Evolutionary conservation across 768 basidiomycete genomes (phyloP), one percentile per base, ranked within the genome.

Genomic region (Russula abietina): DNA sequence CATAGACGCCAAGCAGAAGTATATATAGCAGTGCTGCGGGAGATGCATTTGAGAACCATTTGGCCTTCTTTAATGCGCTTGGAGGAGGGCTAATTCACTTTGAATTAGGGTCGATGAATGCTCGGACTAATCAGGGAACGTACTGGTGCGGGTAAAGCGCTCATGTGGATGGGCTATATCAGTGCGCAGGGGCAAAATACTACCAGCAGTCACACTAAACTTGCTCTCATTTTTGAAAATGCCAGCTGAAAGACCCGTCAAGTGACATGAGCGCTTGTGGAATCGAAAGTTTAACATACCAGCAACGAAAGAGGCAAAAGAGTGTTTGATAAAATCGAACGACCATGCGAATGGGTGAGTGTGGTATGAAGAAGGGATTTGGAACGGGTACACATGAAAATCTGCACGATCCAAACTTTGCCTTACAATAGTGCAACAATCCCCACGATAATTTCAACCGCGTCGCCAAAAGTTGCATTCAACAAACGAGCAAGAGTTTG

Each of bases 281-380:
- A 32, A 39, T 33, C 33, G 12, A 36, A 19, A 32, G 19, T 46
- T 14, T 12, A 73, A 74, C 78, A 64, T 64, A 84, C 87, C 88
- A 55, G 91, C 91, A 57, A 94, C 76, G 79, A 95, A 95, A 16
- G 91, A 92, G 73, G 93, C 41, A 97, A 80, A 11, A 97, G 81
- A 45, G 95, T 78, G 74, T 97, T 97, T 12, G 92, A 94, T 43
- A 97, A 75, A 64, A 97, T 90, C 32, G 91, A 93, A 22, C 93
- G 26, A 69, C 50, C 32, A 24, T 19, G 50, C 59, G 45, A 12
- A 17, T 33, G 14, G 61, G 41, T n/a, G 17, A 52, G 32, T 9
- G 33, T 10, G 41, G 28, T 28, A 39, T 45, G 38, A 4, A 32
- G 3, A 4, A 4, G 49, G 30, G 38, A 69, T 83, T 64, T 62